A percentile compares a stretch with the other conserved stretches of the same genome.
Evolutionary conservation across 179 eudicot genomes (phyloP).

Genomic region (Drosera spatulata): DNA sequence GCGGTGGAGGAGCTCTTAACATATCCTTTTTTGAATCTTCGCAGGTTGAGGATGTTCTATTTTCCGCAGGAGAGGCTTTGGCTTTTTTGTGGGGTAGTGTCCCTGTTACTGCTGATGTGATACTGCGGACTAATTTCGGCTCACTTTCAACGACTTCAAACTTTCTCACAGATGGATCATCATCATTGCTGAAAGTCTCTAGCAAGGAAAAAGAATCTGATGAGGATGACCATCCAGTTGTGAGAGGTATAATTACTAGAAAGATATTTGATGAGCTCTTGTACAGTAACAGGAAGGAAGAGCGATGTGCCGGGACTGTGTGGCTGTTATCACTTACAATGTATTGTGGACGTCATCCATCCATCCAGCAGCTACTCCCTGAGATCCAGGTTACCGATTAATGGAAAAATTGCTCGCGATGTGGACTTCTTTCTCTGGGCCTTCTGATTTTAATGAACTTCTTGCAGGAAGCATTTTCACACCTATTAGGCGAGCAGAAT

Average conservation of each 20-base stretch:
- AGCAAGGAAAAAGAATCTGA: constrained; percentile 28
- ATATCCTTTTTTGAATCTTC: constrained; percentile 6
- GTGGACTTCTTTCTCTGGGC: neutral
- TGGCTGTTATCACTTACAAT: constrained; percentile 88
- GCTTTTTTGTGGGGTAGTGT: constrained; percentile 92
- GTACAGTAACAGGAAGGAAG: constrained; percentile 87
- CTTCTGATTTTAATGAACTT: neutral
- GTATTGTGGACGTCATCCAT: constrained; percentile 79
- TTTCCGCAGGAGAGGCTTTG: constrained; percentile 98
- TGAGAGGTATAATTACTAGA: constrained; percentile 58
- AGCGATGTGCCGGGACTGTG: constrained; percentile 94
- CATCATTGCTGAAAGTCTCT: constrained; percentile 38
- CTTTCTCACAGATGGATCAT: constrained; percentile 54
- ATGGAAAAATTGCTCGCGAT: neutral
- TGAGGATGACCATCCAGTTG: constrained; percentile 38
- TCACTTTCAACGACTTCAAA: constrained; percentile 87
- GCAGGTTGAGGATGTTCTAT: constrained; percentile 89
- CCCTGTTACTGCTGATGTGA: constrained; percentile 82
- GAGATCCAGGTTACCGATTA: constrained; percentile 70
- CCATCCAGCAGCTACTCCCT: constrained; percentile 82
- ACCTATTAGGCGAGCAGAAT: constrained; percentile 83
- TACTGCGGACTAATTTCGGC: constrained; percentile 75
- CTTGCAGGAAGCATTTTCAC: constrained; percentile 88
- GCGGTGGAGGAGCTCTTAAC: neutral
- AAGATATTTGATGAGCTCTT: constrained; percentile 82